Conservation (phyloP, 1,284 basidiomycete species). For the Puccinia coronata region DNA sequence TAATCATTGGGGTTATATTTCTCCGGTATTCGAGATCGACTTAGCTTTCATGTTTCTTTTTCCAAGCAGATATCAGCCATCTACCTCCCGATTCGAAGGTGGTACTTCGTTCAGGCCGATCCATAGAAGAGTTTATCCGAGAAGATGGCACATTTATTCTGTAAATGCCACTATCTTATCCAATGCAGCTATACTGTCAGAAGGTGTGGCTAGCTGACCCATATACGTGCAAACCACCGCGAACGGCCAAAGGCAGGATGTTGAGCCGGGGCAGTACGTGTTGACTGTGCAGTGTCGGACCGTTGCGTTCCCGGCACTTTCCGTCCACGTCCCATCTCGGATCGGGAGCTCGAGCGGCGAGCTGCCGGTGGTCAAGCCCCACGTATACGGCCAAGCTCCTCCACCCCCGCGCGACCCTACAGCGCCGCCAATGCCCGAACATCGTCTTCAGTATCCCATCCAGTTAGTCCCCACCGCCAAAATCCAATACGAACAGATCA, state of each 20-base stretch:
- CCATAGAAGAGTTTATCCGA: conserved; percentile 27
- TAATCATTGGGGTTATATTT: too few species aligned
- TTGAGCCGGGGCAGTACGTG: conserved; percentile 29
- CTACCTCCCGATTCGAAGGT: conserved; percentile 31
- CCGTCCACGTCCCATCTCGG: conserved; percentile 14
- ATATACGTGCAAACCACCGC: not conserved
- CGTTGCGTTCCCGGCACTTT: conserved; percentile 17
- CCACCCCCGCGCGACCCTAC: not conserved
- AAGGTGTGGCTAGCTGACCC: not conserved
- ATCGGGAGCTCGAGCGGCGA: not conserved
- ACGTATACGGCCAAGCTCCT: conserved; percentile 29
- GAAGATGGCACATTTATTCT: conserved; percentile 24
- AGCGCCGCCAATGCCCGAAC: not conserved
- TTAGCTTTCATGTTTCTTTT: too few species aligned
- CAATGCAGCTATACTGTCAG: not conserved
- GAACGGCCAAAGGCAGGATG: conserved; percentile 28
- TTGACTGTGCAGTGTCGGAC: conserved; percentile 26
- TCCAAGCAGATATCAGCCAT: conserved; percentile 27
- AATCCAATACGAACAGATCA: conserved; percentile 33
- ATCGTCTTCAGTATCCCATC: conserved; percentile 32
- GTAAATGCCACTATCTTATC: not conserved
- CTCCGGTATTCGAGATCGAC: too few species aligned
- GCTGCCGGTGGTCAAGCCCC: conserved; percentile 21
- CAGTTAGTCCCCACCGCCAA: conserved; percentile 3
- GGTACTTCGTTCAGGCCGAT: not conserved